Base-by-base conservation (phyloP, 2,329 filamentous ascomycete species). In the Cladosporium halotolerans region DNA sequence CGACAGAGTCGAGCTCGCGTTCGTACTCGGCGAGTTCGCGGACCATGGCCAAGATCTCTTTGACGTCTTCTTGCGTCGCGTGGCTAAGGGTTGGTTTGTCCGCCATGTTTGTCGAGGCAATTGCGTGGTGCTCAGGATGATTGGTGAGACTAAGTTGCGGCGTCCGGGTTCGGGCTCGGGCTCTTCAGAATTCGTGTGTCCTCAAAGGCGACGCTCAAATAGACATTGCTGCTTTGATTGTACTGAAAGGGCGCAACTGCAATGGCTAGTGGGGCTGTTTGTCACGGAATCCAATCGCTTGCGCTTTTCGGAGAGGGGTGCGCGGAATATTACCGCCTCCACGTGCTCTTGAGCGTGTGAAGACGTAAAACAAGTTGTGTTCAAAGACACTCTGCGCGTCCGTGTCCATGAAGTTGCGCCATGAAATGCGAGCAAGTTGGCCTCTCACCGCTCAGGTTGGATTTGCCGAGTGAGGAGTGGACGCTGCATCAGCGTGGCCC, bases 21-120 rank as follows among this genome's bases (percentile, higher is more conserved):
- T 96, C 90, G 75, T 96, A 96, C 62, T 84, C 81, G 61, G 92
- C 92, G 8, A 97, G 83, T 66, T 90, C 92, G 52, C 83, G 80
- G 72, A 97, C 90, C 65, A 96, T 78, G 60, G 77, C 72, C 23
- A 96, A 81, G 68, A 97, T 96, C n/a, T 77, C 76, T 19, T 84
- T 81, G 54, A 95, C 82, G 65, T 97, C 92, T 95, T 55, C 36
- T 44, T 32, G 14, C 13, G 42, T 53, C 19, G 48, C 48, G 31
- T 51, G 48, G 48, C 48, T 51, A 11, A 51, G 31, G 32, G 31
- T 44, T n/a, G 48, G 48, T 42, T 36, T 40, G 48, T 38, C 32
- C 10, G 48, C 32, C 48, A 51, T 51, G 16, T 33, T 28, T 28
- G 23, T 7, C 23, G 23, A 28, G 23, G 23, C 7, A 7, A 28